Evolutionary conservation across 75 land plant species (phyloP), one percentile per base, ranked within the genome.

Genomic region (Ceratopteris richardii): DNA sequence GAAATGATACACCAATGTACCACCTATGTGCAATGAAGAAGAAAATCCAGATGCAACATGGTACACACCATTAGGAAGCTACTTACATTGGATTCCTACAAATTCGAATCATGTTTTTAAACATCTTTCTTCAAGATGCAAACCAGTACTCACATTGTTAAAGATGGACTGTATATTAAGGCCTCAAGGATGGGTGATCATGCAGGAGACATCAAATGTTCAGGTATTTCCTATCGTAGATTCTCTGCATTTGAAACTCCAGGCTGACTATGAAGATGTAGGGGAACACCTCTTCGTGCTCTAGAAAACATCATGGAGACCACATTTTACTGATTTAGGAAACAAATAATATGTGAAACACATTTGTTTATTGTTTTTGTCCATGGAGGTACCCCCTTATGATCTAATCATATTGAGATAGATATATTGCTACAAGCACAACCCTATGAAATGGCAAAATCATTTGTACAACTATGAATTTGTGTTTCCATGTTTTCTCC

Each of bases 131-230:
- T n/a, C n/a, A n/a, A 88, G 93, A 61, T 88, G 93, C 51, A 74
- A 74, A 55, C 48, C 76, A 17, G 44, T 72, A 0, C 74, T 69
- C 56, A 65, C 71, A 19, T 69, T 55, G 18, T 70, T 72, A 27
- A 89, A 88, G 67, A 79, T 88, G 66, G 93, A 88, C 68, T 68
- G 93, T 6, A 79, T 88, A 3, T 24, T 88, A 40, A 81, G 93
- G 33, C 93, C 93, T 25, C 84, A 75, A 23, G 85, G 88, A 56
- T 84, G 72, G 77, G 50, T 81, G 29, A 29, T 88, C 42, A 29
- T 88, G 20, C 80, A 63, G 21, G 93, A 88, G 20, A 57, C 42
- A 9, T 31, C 43, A 23, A 68, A 51, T 29, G 70, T 56, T 55
- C 66, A 71, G 58, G 37, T 88, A 16, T 22, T 26, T 18, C 64